Evolutionary conservation across 192 early-diverging fungal genomes (phyloP), one percentile per base, ranked within the genome.

Genomic region (Coemansia sp.): DNA sequence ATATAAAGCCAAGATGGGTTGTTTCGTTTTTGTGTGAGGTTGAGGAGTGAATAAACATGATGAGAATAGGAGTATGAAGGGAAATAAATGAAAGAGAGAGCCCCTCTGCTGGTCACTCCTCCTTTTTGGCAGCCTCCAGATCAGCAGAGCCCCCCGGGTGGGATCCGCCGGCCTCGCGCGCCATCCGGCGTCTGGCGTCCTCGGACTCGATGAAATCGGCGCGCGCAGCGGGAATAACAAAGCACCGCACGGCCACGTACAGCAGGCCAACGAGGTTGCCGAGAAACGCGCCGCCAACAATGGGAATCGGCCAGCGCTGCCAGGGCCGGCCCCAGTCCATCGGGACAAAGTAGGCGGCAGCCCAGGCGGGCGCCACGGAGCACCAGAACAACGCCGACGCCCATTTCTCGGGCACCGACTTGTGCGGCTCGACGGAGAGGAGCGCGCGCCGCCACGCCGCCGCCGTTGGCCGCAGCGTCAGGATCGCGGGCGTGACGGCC

Each of bases 301-400:
- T 72, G 0, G 81, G 81, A 45, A 83, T 78, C 5, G 81, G 81
- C 81, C 81, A 83, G 37, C 55, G 48, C 57, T 83, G 81, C 81
- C 81, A 83, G 5, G 72, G 76, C 7, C 81, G 76, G 20, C 72
- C 81, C 81, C 81, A 83, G 65, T 83, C 81, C 76, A 83, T 64
- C 32, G 81, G 81, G 12, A 83, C 61, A 65, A 78, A 77, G 65
- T 78, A 77, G 0, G 81, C 81, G 0, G 64, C 19, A 10, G 65
- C 44, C 81, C 81, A 83, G 25, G 67, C 60, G 1, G 62, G 49
- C 1, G 42, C 54, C 46, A 78, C 72, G 4, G 81, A 75, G 56
- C 63, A 66, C 81, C 81, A 83, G 37, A 83, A 83, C 53, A 83
- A 66, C 1, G 76, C 81, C 0, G 81, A 54, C 1, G 81, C 81